Percentiles rank a stretch among this genome's conserved stretches.
Conservation (phyloP, 768 basidiomycete genomes). For the Lactarius hatsudake region DNA sequence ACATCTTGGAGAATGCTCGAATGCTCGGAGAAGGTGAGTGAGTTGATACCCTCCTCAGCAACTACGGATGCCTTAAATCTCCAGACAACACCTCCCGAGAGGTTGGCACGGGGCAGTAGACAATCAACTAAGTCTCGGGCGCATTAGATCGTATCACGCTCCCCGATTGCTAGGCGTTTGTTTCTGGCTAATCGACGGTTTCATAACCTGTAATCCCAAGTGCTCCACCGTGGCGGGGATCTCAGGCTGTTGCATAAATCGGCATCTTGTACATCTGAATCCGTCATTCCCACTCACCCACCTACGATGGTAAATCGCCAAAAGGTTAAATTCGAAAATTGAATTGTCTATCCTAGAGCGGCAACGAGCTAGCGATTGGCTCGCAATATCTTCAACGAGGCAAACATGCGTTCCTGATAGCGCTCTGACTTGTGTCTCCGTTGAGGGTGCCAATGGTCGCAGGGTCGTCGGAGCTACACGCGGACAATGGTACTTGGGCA, state of each 20-base stretch:
- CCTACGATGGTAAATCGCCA: constrained; percentile 28
- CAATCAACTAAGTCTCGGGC: constrained; percentile 18
- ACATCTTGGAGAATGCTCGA: constrained; percentile 45
- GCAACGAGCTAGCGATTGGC: constrained; percentile 13
- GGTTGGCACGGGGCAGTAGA: constrained; percentile 14
- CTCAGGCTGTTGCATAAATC: constrained; percentile 18
- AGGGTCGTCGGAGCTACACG: constrained; percentile 21
- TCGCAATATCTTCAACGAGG: constrained; percentile 22
- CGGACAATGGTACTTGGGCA: constrained; percentile 12
- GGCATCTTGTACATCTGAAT: constrained; percentile 21
- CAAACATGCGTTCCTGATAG: constrained; percentile 23
- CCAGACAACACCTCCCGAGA: constrained; percentile 11
- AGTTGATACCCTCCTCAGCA: constrained; percentile 5
- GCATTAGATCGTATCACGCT: constrained; percentile 25
- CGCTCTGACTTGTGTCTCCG: constrained; percentile 16
- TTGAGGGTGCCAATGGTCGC: constrained; percentile 18
- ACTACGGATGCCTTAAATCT: constrained; percentile 18
- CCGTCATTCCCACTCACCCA: constrained; percentile 21
- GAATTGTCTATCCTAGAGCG: constrained; percentile 20
- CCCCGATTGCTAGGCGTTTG: constrained; percentile 15
- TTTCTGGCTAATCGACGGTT: constrained; percentile 14
- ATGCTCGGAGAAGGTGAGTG: constrained; percentile 17
- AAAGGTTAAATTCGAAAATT: constrained; percentile 27
- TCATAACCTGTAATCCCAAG: constrained; percentile 12
- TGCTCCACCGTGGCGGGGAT: constrained; percentile 18